Conservation (phyloP, 169 alveolate genomes). For the Cryptosporidium tyzzeri region DNA sequence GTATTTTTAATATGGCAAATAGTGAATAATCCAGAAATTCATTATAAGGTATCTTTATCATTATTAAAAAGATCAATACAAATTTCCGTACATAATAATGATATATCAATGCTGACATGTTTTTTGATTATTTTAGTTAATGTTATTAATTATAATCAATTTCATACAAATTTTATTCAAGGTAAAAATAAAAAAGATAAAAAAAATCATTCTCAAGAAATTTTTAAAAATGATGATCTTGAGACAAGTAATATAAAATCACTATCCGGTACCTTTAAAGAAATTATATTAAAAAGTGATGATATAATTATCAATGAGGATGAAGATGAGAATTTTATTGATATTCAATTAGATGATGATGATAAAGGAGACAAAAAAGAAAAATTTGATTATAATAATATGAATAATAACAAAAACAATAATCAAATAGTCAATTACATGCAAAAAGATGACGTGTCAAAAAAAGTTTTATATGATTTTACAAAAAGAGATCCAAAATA, state of each 20-base stretch:
- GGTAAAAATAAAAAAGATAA: background rate
- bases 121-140: conserved; percentile 52
- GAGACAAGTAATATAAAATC: conserved; percentile 25
- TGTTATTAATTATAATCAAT: conserved; percentile 10
- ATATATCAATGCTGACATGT: conserved; percentile 34
- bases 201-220: background rate
- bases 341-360: conserved; percentile 12
- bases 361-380: background rate
- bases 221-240: background rate
- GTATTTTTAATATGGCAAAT: conserved; percentile 44
- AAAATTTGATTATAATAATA: background rate
- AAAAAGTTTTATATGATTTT: conserved; percentile 7
- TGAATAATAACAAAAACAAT: background rate
- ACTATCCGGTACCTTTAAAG: background rate
- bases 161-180: background rate
- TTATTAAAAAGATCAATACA: conserved; percentile 58
- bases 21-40: conserved; percentile 26
- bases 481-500: conserved; percentile 57
- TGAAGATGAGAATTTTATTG: conserved; percentile 37
- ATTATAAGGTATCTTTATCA: conserved; percentile 24
- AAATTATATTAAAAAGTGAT: background rate
- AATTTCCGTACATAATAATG: conserved; percentile 42
- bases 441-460: background rate
- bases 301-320: background rate
- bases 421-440: background rate